Evolutionary conservation across 306 rosid genomes (phyloP).

Genomic region (barrel medic (Medicago truncatula)): MtrunA17r5.0-ANR NC_053048.1:54991501-54992000

Average conservation of each 20-base stretch:
- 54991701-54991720: constrained; percentile 19
- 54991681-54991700: constrained; percentile 10
- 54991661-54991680: background rate
- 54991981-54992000: constrained; percentile 8
- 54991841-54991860: constrained; percentile 4
- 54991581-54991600: constrained; percentile 7
- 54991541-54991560: background rate
- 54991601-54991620: constrained; percentile 1
- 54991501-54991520: constrained; percentile 4
- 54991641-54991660: no score
- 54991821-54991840: constrained; percentile 29
- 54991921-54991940: constrained; percentile 13
- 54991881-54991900: constrained; percentile 22
- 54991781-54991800: constrained; percentile 14
- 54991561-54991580: background rate
- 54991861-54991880: constrained; percentile 14
- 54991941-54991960: background rate
- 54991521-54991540: background rate
- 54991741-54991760: constrained; percentile 19
- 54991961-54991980: constrained; percentile 9
- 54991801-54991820: constrained; percentile 10
- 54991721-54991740: background rate
- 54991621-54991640: no score
- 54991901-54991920: constrained; percentile 29
- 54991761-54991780: constrained; percentile 1